Evolutionary conservation across 208 protist genomes (phyloP).

Genomic region (Strigomonas culicis): DNA sequence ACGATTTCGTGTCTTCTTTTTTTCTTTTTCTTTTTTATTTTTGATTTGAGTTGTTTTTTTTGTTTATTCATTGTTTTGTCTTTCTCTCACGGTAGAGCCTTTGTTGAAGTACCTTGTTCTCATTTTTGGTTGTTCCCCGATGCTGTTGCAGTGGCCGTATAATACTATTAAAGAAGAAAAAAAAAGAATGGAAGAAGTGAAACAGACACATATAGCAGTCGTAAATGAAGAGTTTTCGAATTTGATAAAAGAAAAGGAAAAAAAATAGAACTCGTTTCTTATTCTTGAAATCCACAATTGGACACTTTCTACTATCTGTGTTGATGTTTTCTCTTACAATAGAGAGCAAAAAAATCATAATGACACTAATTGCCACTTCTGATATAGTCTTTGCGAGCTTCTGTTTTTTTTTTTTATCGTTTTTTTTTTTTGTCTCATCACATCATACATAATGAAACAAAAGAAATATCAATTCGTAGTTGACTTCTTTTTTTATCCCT

Average conservation of each 20-base stretch:
- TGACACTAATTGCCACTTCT: background rate
- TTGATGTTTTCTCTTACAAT: background rate
- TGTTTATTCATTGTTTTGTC: slow-evolving; percentile 9
- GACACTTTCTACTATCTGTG: too few relatives aligned
- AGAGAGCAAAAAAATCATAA: background rate
- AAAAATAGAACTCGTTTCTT: background rate
- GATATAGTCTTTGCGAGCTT: background rate
- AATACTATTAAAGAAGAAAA: too few relatives aligned
- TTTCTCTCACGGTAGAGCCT: slow-evolving; percentile 1
- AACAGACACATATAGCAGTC: background rate
- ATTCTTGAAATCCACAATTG: too few relatives aligned
- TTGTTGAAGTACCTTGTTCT: slow-evolving; percentile 12
- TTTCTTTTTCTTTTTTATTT: slow-evolving; percentile 1
- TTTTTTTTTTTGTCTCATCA: slow-evolving; percentile 10
- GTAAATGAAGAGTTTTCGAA: background rate
- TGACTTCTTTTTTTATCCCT: slow-evolving; percentile 8
- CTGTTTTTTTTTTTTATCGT: slow-evolving; percentile 15
- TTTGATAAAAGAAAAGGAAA: slow-evolving; percentile 2
- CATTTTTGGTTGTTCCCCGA: background rate
- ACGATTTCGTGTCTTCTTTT: background rate
- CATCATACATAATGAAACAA: slow-evolving; percentile 1
- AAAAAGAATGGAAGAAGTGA: background rate
- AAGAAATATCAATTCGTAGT: background rate
- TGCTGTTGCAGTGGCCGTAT: too few relatives aligned
- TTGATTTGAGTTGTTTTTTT: slow-evolving; percentile 5